A percentile compares a stretch with the other conserved stretches of the same genome.
phyloP scores from a whole-genome alignment of 345 rosid genomes.

The Euphorbia tirucalli region DNA sequence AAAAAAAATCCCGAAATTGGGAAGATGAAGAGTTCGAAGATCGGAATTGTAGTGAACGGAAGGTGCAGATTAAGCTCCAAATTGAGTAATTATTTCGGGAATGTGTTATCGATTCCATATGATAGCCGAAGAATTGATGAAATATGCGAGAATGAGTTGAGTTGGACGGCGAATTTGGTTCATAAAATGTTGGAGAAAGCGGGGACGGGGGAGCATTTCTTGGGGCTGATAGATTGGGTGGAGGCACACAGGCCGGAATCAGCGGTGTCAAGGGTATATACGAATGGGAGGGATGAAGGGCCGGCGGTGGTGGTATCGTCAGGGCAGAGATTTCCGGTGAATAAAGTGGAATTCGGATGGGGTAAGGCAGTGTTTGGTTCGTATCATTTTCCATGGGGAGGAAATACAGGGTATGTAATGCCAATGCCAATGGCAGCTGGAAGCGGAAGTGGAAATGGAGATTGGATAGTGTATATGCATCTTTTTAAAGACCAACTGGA shows the following conservation, averaged over 20 bases:
- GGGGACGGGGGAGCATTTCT: slow-evolving; percentile 55
- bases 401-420: slow-evolving; percentile 58
- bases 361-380: slow-evolving; percentile 53
- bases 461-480: slow-evolving; percentile 61
- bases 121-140: slow-evolving; percentile 36
- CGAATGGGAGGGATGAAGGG: slow-evolving; percentile 35
- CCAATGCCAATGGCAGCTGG: no score
- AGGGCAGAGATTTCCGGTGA: slow-evolving; percentile 57
- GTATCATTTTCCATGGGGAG: slow-evolving; percentile 60
- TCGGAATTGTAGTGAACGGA: slow-evolving; percentile 74
- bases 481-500: slow-evolving; percentile 31
- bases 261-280: slow-evolving; percentile 48
- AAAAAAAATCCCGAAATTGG: background rate
- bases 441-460: slow-evolving; percentile 43
- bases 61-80: slow-evolving; percentile 38
- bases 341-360: slow-evolving; percentile 56
- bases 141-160: slow-evolving; percentile 39
- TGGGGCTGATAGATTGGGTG: slow-evolving; percentile 76
- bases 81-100: slow-evolving; percentile 50
- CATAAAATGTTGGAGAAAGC: slow-evolving; percentile 42
- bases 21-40: slow-evolving; percentile 23
- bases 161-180: slow-evolving; percentile 51
- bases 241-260: slow-evolving; percentile 58
- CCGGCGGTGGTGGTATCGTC: slow-evolving; percentile 78
- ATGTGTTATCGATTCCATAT: slow-evolving; percentile 62